Evolutionary conservation across 2,329 filamentous ascomycete species (phyloP), one percentile per base, ranked within the genome.

Genomic region (Ceratocystis cubensis): DNA sequence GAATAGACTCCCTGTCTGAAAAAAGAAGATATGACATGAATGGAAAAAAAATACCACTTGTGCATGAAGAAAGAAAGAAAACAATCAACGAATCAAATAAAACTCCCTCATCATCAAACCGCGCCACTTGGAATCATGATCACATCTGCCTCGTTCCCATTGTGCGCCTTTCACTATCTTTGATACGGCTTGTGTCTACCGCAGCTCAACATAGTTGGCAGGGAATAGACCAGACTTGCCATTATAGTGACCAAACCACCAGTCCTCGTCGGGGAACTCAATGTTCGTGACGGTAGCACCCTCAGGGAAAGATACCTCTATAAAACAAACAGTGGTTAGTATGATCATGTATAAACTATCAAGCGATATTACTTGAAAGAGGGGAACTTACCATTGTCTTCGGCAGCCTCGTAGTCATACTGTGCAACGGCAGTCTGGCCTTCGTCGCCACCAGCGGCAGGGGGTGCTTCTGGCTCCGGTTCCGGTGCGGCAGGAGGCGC

Each of bases 181-280:
- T 41, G 10, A 13, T 10, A 13, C 5, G 48, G 20, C 13, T 25
- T 53, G 20, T 25, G 20, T 69, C 59, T 70, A 69, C 63, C 69
- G 67, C 65, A 87, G 76, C 74, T 86, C 78, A 69, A 88, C 86
- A 71, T 88, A 88, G 74, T 88, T 88, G 73, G 85, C 82, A 13
- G 86, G 86, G 84, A 99, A 99, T 59, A 99, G 81, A 69, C 94
- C 94, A 37, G 83, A 83, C 67, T 87, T 83, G 63, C 91, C 91
- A 30, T 86, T 81, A 75, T 88, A 95, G 72, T 89, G 85, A 67
- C 94, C 94, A 72, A 93, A 88, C 94, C 94, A 99, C 94, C 94
- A 99, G 74, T 99, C 94, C 70, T 97, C 93, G 72, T 97, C 94
- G 1, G 94, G 94, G 76, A 97, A 97, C 79, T 96, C 90, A 70